A percentile compares a stretch with the other conserved stretches of the same genome.
phyloP scores from a whole-genome alignment of 1,284 basidiomycete species.

The Phlebopus sp. region DNA sequence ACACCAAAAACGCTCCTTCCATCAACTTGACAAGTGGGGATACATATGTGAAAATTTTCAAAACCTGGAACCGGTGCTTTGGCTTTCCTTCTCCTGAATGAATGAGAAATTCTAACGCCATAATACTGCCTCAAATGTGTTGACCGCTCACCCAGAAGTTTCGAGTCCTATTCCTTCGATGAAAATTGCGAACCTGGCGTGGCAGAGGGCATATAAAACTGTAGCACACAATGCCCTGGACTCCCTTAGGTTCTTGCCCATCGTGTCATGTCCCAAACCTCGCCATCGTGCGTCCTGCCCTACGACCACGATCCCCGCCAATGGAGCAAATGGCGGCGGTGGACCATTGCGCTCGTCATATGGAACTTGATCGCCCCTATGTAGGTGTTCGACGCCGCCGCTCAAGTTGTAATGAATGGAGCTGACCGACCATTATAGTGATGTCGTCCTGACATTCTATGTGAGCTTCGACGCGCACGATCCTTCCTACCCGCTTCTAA shows the following conservation, averaged over 20 bases:
- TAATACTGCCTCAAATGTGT: too few relatives aligned
- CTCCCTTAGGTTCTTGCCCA: slow-evolving; percentile 6
- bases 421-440: slow-evolving; percentile 15
- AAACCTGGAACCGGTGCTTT: not conserved
- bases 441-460: slow-evolving; percentile 24
- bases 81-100: not conserved
- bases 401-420: not conserved
- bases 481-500: too few relatives aligned
- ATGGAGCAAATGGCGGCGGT: slow-evolving; percentile 26
- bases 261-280: slow-evolving; percentile 18
- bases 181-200: too few relatives aligned
- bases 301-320: slow-evolving; percentile 23
- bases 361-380: slow-evolving; percentile 26
- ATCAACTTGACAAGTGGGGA: not conserved
- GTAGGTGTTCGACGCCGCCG: slow-evolving; percentile 11
- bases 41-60: not conserved
- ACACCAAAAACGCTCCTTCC: not conserved
- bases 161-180: too few relatives aligned
- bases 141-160: too few relatives aligned
- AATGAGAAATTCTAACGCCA: too few relatives aligned
- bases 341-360: slow-evolving; percentile 25
- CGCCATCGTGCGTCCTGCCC: slow-evolving; percentile 13
- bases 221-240: slow-evolving; percentile 8
- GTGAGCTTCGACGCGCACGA: slow-evolving; percentile 12
- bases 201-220: not conserved